Percentiles rank a stretch among this genome's conserved stretches.
Evolutionary conservation across 495 filamentous ascomycete genomes (phyloP).

Genomic region (Sordaria brevicollis): DNA sequence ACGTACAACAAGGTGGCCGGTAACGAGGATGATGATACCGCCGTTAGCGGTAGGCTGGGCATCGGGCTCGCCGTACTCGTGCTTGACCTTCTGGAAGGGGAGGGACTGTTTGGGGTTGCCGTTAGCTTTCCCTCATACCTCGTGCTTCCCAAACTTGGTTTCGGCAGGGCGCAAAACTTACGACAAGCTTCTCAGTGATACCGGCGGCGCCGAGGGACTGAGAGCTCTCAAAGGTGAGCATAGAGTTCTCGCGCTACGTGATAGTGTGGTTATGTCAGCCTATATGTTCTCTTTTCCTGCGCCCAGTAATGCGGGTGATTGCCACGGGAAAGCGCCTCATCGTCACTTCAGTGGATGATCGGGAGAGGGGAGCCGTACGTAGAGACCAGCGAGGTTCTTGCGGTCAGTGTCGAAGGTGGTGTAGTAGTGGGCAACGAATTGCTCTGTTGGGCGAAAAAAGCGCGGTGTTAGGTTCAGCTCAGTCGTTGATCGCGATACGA

Average conservation of each 20-base stretch:
- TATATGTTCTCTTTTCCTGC: not conserved
- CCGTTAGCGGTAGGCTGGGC: constrained; percentile 58
- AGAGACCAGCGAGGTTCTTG: constrained; percentile 52
- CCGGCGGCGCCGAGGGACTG: constrained; percentile 43
- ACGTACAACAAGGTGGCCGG: constrained; percentile 69
- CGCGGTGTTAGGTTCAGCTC: constrained; percentile 1
- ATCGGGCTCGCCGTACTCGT: constrained; percentile 59
- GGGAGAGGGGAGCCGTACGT: constrained; percentile 45
- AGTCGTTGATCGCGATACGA: not conserved
- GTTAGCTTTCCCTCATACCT: not conserved
- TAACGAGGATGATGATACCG: constrained; percentile 74
- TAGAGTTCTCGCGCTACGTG: constrained; percentile 65
- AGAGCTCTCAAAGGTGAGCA: constrained; percentile 80
- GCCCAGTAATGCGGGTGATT: not conserved
- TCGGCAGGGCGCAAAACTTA: constrained; percentile 25
- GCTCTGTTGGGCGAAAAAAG: constrained; percentile 37
- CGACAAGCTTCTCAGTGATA: constrained; percentile 71
- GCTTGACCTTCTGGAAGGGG: constrained; percentile 69
- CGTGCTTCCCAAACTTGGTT: not conserved
- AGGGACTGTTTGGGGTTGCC: constrained; percentile 41
- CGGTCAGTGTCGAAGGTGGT: constrained; percentile 67
- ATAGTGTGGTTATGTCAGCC: not conserved
- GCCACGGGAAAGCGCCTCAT: not conserved
- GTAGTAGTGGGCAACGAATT: constrained; percentile 89
- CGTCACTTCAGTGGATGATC: not conserved